These are phyloP conservation scores for Lagenidium sp. DNA, from an alignment of 352 stramenopile species.

Conservation along the genomic window DNA sequence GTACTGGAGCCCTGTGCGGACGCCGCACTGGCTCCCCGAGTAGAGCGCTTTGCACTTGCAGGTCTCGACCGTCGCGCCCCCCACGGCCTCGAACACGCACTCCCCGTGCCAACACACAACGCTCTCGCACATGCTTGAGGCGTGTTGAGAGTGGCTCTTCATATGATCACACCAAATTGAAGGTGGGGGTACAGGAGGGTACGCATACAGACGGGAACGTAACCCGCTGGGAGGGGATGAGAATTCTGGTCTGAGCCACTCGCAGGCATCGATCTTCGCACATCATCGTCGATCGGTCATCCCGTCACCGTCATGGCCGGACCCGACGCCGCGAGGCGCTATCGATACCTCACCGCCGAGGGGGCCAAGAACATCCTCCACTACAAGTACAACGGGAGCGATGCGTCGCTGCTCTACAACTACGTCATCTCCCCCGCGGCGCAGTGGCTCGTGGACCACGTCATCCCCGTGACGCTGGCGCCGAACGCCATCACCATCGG, in stretches of 20 bases:
- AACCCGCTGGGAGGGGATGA: too few species aligned
- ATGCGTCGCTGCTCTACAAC: conserved; percentile 79
- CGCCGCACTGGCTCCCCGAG: conserved; percentile 31
- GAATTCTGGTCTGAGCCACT: too few species aligned
- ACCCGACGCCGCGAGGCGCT: conserved; percentile 9
- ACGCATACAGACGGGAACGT: too few species aligned
- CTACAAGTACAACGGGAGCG: conserved; percentile 84
- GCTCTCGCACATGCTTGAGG: neutral
- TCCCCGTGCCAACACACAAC: conserved; percentile 37
- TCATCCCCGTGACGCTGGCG: conserved; percentile 58
- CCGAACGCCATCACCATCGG: conserved; percentile 83
- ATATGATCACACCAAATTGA: too few species aligned
- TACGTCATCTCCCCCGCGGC: conserved; percentile 66
- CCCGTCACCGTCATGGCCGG: neutral
- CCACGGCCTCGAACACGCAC: conserved; percentile 16
- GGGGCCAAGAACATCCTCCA: conserved; percentile 56
- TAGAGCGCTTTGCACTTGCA: conserved; percentile 45
- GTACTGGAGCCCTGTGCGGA: conserved; percentile 26
- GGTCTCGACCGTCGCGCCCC: conserved; percentile 8
- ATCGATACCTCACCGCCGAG: conserved; percentile 63
- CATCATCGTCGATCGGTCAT: too few species aligned
- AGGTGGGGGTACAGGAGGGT: too few species aligned
- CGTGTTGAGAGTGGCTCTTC: too few species aligned
- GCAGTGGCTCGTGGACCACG: conserved; percentile 66
- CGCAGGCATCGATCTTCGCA: too few species aligned